Percentiles rank a stretch among this genome's conserved stretches.
Conservation (phyloP, 2,329 filamentous ascomycete species). For the Fonsecaea pedrosoi region DNA sequence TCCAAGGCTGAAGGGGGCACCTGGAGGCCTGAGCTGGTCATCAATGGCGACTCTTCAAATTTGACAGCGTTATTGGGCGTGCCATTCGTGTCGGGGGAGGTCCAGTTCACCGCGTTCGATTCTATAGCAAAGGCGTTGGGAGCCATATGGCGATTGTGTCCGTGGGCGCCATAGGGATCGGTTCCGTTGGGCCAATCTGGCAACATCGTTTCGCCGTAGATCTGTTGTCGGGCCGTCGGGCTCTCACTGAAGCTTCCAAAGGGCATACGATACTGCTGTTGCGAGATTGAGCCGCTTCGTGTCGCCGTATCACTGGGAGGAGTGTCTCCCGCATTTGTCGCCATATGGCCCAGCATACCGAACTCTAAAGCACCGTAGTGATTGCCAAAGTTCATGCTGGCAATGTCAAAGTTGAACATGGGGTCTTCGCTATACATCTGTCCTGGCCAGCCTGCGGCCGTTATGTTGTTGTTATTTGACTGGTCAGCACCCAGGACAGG, state of each 20-base stretch:
- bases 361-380: constrained; percentile 96
- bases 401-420: constrained; percentile 93
- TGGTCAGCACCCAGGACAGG: constrained; percentile 49
- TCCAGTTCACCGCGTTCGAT: constrained; percentile 61
- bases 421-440: constrained; percentile 81
- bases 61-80: constrained; percentile 53
- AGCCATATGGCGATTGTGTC: constrained; percentile 44
- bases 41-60: constrained; percentile 44
- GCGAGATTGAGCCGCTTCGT: constrained; percentile 54
- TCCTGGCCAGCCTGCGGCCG: constrained; percentile 52
- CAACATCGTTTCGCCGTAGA: constrained; percentile 54
- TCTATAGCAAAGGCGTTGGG: constrained; percentile 69
- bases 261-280: constrained; percentile 48
- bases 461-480: constrained; percentile 44
- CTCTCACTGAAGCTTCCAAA: constrained; percentile 52
- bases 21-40: constrained; percentile 41
- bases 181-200: constrained; percentile 54
- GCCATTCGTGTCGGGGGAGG: constrained; percentile 64
- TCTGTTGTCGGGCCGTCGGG: constrained; percentile 49
- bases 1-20: constrained; percentile 25
- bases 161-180: constrained; percentile 47
- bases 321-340: constrained; percentile 83
- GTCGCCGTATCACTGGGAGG: constrained; percentile 68
- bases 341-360: constrained; percentile 95
- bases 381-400: constrained; percentile 92